phyloP scores from a whole-genome alignment of 2,329 filamentous ascomycete genomes.

The Colletotrichum musicola region DNA sequence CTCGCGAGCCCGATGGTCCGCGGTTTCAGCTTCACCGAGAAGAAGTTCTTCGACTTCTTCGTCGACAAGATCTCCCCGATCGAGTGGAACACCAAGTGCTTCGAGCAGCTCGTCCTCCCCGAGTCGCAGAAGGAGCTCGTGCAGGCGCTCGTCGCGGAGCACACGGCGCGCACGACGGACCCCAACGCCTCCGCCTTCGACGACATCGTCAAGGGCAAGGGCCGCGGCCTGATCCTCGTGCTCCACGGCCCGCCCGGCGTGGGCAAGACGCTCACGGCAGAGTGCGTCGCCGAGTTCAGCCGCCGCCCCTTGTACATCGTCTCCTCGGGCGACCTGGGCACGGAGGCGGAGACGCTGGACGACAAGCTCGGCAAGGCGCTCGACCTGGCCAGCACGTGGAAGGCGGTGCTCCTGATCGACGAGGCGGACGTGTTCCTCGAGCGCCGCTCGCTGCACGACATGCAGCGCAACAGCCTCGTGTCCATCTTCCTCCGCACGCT shows the following conservation, averaged over 20 bases:
- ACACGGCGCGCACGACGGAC: slow-evolving; percentile 61
- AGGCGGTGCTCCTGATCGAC: slow-evolving; percentile 85
- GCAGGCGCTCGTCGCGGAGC: slow-evolving; percentile 72
- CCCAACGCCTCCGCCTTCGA: slow-evolving; percentile 67
- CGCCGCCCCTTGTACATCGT: slow-evolving; percentile 63
- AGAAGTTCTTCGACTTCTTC: slow-evolving; percentile 63
- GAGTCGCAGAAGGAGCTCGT: slow-evolving; percentile 64
- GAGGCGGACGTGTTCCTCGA: slow-evolving; percentile 90
- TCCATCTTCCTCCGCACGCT: slow-evolving; percentile 70
- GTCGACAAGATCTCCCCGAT: slow-evolving; percentile 60
- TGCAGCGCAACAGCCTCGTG: slow-evolving; percentile 87
- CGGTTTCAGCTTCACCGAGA: slow-evolving; percentile 62
- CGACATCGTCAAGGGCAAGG: slow-evolving; percentile 62
- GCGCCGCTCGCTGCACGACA: slow-evolving; percentile 84
- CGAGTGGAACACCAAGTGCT: slow-evolving; percentile 61
- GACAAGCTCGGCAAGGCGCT: slow-evolving; percentile 81
- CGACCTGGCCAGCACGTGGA: slow-evolving; percentile 87
- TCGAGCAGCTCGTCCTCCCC: slow-evolving; percentile 62
- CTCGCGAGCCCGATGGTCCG: slow-evolving; percentile 61
- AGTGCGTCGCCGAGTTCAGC: slow-evolving; percentile 63
- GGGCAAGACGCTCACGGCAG: slow-evolving; percentile 64
- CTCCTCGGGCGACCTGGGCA: slow-evolving; percentile 78
- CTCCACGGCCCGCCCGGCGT: slow-evolving; percentile 62
- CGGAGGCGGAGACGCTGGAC: slow-evolving; percentile 74
- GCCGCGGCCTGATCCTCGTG: slow-evolving; percentile 60